Evolutionary conservation across 805 yeast genomes (phyloP).

Genomic region (Candida palmyrensis): DNA sequence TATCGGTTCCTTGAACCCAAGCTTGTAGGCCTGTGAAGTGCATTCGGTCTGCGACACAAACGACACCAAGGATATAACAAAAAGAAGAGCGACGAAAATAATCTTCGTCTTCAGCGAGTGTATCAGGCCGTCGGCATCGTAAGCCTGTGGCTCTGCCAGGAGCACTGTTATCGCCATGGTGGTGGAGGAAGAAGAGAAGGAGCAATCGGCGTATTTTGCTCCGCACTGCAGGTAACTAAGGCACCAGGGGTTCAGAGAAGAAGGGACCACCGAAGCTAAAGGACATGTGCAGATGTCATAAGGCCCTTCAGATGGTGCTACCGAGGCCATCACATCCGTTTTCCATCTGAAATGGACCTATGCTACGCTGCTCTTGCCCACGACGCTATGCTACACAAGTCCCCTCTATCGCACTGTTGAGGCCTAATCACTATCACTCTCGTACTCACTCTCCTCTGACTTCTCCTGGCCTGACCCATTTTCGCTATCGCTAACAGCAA

Average conservation of each 20-base stretch:
- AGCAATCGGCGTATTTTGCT: no score
- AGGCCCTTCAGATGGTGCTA: neutral
- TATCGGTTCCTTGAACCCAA: slow-evolving; percentile 64
- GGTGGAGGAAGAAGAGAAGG: neutral
- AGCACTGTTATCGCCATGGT: slow-evolving; percentile 34
- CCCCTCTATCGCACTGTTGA: neutral
- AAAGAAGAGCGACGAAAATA: slow-evolving; percentile 26
- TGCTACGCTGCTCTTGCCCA: neutral
- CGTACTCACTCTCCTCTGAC: slow-evolving; percentile 16
- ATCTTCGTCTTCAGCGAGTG: slow-evolving; percentile 26
- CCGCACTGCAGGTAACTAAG: neutral
- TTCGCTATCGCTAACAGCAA: slow-evolving; percentile 27
- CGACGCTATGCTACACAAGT: no score
- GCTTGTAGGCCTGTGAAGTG: slow-evolving; percentile 61
- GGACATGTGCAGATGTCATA: neutral
- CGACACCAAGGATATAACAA: slow-evolving; percentile 37
- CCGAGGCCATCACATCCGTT: no score
- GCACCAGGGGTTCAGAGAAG: no score
- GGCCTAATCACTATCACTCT: slow-evolving; percentile 35
- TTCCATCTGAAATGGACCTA: no score
- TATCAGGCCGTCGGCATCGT: slow-evolving; percentile 16
- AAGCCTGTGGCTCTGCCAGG: slow-evolving; percentile 12
- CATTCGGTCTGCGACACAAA: slow-evolving; percentile 81
- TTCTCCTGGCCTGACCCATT: slow-evolving; percentile 15
- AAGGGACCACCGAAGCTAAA: neutral